A percentile compares a stretch with the other conserved stretches of the same genome.
phyloP scores from a whole-genome alignment of 176 grass and related monocot species.

The Oryza brachyantha region DNA sequence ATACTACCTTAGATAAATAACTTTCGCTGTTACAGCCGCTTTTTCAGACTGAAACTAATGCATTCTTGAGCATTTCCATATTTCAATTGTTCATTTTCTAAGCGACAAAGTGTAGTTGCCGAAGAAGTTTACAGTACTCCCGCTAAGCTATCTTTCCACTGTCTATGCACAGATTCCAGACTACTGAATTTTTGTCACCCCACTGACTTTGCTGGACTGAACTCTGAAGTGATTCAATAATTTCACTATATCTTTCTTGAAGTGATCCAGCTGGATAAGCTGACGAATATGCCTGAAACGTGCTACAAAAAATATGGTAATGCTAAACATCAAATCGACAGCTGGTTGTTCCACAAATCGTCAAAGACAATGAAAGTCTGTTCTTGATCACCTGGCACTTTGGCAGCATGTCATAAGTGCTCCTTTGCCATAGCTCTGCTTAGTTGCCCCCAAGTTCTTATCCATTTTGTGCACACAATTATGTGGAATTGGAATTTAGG shows the following conservation, averaged over 20 bases:
- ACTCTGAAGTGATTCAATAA: neutral
- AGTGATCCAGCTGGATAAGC: neutral
- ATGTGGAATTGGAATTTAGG: neutral
- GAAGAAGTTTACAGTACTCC: neutral
- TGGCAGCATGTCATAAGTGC: neutral
- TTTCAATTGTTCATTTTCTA: no score
- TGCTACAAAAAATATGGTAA: neutral
- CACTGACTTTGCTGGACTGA: neutral
- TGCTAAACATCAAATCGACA: neutral
- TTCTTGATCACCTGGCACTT: neutral
- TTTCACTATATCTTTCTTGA: no score
- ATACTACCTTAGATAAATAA: no score
- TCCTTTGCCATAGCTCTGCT: neutral
- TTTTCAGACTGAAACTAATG: neutral
- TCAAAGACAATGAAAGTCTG: neutral
- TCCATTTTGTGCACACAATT: neutral
- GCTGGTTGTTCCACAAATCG: neutral
- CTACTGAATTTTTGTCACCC: neutral
- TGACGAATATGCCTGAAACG: neutral
- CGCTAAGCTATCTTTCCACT: neutral
- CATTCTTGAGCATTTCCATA: no score
- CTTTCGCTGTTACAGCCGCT: no score
- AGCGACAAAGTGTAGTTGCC: no score
- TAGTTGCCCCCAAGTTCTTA: neutral
- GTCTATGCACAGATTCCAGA: neutral